Evolutionary conservation across 2,329 filamentous ascomycete species (phyloP), one percentile per base, ranked within the genome.

Genomic region (Coleophoma cylindrospora): DNA sequence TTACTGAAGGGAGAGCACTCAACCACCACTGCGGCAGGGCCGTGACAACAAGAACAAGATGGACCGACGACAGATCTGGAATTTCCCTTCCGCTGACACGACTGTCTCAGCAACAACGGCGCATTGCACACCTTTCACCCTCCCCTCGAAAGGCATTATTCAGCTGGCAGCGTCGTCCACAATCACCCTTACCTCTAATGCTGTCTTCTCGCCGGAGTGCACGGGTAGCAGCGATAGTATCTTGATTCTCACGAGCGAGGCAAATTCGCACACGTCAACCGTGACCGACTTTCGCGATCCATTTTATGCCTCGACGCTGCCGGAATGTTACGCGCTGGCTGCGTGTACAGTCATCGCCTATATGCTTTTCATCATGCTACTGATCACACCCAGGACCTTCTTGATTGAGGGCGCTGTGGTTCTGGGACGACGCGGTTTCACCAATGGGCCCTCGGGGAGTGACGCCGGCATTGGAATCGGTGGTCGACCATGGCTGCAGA

Each of bases 311-410:
- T 96, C 91, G 36, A 91, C 89, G 17, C 92, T 94, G 41, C 92
- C 94, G 13, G 91, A 95, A 68, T 87, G 89, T 61, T 99, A 96
- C 65, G 91, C 91, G 43, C 87, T 97, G 48, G 91, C 91, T 50
- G 89, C 91, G 14, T 90, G 90, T 15, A 97, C 91, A 1, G 87
- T 96, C 49, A 86, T 95, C 45, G 87, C 91, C 45, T 97, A 95
- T 70, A 87, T 95, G 65, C 81, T 97, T 43, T 86, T 96, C 59
- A 89, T 96, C 55, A 95, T 96, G 80, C 83, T 97, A 36, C 82
- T 96, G 64, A 91, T 96, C 61, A 95, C 91, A 0, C 92, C 92
- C n/a, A 84, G 92, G 47, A 96, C 94, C 3, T 96, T 94, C 66
- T 84, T 95, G 55, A 84, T 95, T 51, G 90, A 90, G 48, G 89